These are phyloP conservation scores for Trametes punicea DNA, from an alignment of 768 basidiomycete species.

Conservation along the genomic window DNA sequence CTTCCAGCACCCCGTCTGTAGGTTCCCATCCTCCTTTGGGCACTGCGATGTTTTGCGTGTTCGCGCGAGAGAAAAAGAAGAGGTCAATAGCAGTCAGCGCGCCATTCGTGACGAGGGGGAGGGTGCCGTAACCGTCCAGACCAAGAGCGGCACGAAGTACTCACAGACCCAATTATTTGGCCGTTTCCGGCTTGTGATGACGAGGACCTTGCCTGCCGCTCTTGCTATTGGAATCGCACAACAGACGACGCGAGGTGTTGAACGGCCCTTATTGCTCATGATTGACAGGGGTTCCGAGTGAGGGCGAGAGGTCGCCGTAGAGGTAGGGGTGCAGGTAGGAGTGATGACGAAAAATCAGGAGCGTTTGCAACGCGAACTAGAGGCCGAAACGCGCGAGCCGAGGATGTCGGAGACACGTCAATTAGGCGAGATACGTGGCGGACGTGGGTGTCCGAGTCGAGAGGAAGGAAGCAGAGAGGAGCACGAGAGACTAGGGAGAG, in stretches of 20 bases:
- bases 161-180: slow-evolving; percentile 85
- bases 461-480: not conserved
- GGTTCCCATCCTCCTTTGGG: slow-evolving; percentile 94
- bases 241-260: slow-evolving; percentile 82
- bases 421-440: not conserved
- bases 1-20: slow-evolving; percentile 76
- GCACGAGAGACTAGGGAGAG: not conserved
- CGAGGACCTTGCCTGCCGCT: slow-evolving; percentile 71
- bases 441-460: not conserved
- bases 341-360: slow-evolving; percentile 11
- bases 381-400: slow-evolving; percentile 1
- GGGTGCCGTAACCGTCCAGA: not conserved
- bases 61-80: not conserved
- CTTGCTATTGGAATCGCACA: slow-evolving; percentile 84
- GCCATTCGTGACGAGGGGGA: not conserved
- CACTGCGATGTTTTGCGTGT: slow-evolving; percentile 42
- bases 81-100: slow-evolving; percentile 15
- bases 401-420: slow-evolving; percentile 14
- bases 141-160: slow-evolving; percentile 35
- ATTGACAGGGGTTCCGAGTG: slow-evolving; percentile 8
- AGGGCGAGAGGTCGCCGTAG: not conserved
- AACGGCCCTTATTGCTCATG: slow-evolving; percentile 69
- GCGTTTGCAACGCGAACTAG: not conserved
- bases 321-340: slow-evolving; percentile 5
- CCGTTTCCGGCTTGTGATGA: slow-evolving; percentile 82